phyloP scores from a whole-genome alignment of 768 basidiomycete species.

The Filobasidium floriforme region DNA sequence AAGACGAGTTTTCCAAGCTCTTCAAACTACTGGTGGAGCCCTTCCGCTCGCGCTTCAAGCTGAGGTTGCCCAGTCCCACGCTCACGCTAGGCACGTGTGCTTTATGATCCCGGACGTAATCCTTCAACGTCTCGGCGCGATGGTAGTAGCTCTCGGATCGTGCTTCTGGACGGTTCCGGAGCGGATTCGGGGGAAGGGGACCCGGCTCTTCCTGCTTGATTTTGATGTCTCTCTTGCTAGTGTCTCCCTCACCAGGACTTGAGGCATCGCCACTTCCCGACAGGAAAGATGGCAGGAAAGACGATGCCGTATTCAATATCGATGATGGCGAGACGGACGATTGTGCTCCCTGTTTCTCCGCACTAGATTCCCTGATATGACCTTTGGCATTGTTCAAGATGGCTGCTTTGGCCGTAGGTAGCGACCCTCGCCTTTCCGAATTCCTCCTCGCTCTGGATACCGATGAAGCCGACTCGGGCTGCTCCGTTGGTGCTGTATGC shows the following conservation, averaged over 20 bases:
- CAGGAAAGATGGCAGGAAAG: constrained; percentile 30
- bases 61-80: constrained; percentile 8
- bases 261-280: constrained; percentile 9
- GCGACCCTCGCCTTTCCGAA: not conserved
- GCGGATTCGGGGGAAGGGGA: constrained; percentile 27
- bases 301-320: constrained; percentile 32
- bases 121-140: constrained; percentile 21
- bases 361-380: constrained; percentile 5
- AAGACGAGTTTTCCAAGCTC: not conserved
- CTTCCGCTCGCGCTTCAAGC: constrained; percentile 2
- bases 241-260: constrained; percentile 3
- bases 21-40: constrained; percentile 8
- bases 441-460: not conserved
- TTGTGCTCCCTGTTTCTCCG: not conserved
- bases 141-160: constrained; percentile 22
- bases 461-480: not conserved
- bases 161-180: constrained; percentile 20
- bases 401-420: not conserved
- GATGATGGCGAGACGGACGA: constrained; percentile 34
- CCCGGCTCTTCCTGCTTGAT: constrained; percentile 26
- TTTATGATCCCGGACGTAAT: constrained; percentile 21
- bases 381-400: constrained; percentile 15
- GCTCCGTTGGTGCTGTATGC: not conserved
- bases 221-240: constrained; percentile 13
- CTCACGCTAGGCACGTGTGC: not conserved